Evolutionary conservation across 1,284 basidiomycete genomes (phyloP), one percentile per base, ranked within the genome.

Genomic region (Cystobasidiaceae sp.): DNA sequence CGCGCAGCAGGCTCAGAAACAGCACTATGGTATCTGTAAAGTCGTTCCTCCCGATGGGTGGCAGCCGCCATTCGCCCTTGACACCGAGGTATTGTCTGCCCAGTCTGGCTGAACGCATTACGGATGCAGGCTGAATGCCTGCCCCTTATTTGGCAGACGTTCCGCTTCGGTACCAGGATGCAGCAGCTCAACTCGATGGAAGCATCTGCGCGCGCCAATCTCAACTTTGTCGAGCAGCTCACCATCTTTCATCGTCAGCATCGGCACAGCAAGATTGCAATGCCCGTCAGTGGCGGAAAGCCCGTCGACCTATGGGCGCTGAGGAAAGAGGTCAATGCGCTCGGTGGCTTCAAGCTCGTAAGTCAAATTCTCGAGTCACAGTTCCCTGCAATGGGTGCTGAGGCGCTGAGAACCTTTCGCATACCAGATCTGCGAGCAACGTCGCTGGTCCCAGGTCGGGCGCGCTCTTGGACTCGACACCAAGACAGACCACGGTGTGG

Each of bases 121-220:
- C n/a, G n/a, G n/a, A n/a, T n/a, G n/a, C n/a, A n/a, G n/a, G n/a
- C n/a, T n/a, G n/a, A n/a, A n/a, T n/a, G n/a, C n/a, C n/a, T n/a
- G n/a, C n/a, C 27, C 0, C 4, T 9, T 23, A 5, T 8, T 3
- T 3, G 62, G 67, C 51, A 94, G 89, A 81, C 81, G 66, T 93
- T 93, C 79, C 88, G 89, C 69, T 99, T 99, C 81, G 92, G 90
- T 78, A 98, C 94, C 54, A 86, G 96, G 55, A 80, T 97, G 52
- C 93, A 97, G 79, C 85, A 89, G 64, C 83, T 99, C 73, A 97
- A 97, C 77, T 93, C 91, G 70, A 92, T 99, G 71, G 94, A 97
- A 79, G 96, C 96, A 15, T 90, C 93, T 55, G 93, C 93, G 57
- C 83, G 96, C 70, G 94, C 94, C 45, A 94, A 96, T 77, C 81